Percentiles rank a stretch among this genome's conserved stretches.
Evolutionary conservation across 768 basidiomycete genomes (phyloP).

Genomic region (Calocera viscosa): DNA sequence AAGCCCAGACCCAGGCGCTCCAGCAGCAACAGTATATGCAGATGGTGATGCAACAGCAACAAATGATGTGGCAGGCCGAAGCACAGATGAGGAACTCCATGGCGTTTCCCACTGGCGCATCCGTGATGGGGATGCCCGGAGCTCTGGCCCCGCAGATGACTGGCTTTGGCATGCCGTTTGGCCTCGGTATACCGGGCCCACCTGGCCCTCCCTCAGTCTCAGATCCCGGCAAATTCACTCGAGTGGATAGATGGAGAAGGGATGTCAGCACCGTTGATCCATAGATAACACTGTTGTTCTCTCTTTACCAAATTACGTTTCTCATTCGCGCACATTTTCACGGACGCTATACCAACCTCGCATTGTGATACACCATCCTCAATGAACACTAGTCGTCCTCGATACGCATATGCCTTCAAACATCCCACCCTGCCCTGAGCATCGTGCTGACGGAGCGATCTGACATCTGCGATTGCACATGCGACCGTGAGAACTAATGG

Average conservation of each 20-base stretch:
- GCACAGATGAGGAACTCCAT: constrained; percentile 64
- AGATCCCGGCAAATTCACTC: constrained; percentile 53
- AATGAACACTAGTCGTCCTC: not conserved
- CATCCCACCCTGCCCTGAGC: too few relatives aligned
- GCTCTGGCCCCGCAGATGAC: not conserved
- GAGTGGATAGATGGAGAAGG: constrained; percentile 70
- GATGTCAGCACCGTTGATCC: constrained; percentile 37
- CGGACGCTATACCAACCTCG: not conserved
- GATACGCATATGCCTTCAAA: too few relatives aligned
- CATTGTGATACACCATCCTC: not conserved
- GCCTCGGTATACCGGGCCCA: constrained; percentile 16
- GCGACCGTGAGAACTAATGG: not conserved
- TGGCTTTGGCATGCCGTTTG: not conserved
- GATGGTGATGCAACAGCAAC: constrained; percentile 60
- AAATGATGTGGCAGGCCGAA: constrained; percentile 25
- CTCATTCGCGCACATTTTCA: not conserved
- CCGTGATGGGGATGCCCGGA: not conserved
- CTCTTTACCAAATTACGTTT: not conserved
- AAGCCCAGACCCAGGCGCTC: constrained; percentile 25
- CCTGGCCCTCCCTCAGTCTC: constrained; percentile 51
- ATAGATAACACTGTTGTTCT: not conserved
- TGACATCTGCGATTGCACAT: too few relatives aligned
- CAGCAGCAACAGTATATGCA: constrained; percentile 42
- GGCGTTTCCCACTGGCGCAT: constrained; percentile 42
- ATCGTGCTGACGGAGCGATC: too few relatives aligned